phyloP scores from a whole-genome alignment of 257 asterid species.

The Solanum verrucosum region DNA sequence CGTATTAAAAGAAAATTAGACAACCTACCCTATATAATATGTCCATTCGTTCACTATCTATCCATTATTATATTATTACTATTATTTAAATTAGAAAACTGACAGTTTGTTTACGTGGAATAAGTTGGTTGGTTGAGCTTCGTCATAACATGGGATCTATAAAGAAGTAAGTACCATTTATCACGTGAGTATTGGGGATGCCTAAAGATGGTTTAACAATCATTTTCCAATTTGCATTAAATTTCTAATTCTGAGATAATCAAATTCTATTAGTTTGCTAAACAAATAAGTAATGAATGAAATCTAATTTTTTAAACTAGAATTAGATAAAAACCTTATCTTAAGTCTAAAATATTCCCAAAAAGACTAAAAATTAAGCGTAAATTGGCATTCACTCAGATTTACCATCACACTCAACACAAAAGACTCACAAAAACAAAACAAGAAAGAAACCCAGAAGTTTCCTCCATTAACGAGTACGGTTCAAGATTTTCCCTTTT shows the following conservation, averaged over 20 bases:
- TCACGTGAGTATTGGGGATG: neutral
- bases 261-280: neutral
- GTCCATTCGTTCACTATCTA: neutral
- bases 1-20: neutral
- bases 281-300: neutral
- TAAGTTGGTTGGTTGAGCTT: neutral
- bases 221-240: neutral
- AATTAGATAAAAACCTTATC: neutral
- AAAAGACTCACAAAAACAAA: neutral
- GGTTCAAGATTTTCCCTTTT: neutral
- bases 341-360: neutral
- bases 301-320: neutral
- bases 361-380: neutral
- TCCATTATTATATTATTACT: neutral
- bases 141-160: neutral
- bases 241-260: neutral
- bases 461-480: neutral
- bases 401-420: conserved; percentile 5
- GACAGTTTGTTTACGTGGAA: neutral
- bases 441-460: neutral
- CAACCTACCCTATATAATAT: neutral
- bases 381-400: neutral
- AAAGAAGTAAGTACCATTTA: neutral
- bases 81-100: neutral
- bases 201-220: neutral